Evolutionary conservation across 129 eudicot genomes (phyloP).

Genomic region (Solidago caesia): DNA sequence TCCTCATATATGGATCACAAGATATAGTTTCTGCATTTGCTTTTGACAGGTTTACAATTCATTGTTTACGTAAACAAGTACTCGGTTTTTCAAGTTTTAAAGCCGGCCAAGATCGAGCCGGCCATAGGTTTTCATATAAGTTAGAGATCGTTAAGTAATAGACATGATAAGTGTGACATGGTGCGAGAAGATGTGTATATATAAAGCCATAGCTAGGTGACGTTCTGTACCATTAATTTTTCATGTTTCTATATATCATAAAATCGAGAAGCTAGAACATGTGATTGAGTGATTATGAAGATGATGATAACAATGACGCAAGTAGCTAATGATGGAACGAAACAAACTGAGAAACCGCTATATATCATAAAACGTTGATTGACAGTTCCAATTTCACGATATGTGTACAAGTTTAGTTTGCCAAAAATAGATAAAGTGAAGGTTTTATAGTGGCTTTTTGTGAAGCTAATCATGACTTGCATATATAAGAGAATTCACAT

Average conservation of each 20-base stretch:
- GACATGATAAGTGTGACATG: neutral
- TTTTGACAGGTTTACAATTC: too few relatives aligned
- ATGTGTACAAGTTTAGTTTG: slow-evolving; percentile 9
- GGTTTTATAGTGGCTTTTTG: slow-evolving; percentile 8
- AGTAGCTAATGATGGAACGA: neutral
- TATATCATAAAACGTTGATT: slow-evolving; percentile 11
- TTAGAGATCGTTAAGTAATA: neutral
- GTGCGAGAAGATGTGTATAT: neutral
- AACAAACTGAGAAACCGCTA: slow-evolving; percentile 11
- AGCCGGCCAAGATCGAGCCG: neutral
- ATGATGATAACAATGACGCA: slow-evolving; percentile 21
- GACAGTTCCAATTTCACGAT: slow-evolving; percentile 15
- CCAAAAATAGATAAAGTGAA: slow-evolving; percentile 20
- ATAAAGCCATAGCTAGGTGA: too few relatives aligned
- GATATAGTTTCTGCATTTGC: too few relatives aligned
- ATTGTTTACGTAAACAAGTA: too few relatives aligned
- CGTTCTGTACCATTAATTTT: neutral
- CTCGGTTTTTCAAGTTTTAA: neutral
- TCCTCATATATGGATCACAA: too few relatives aligned
- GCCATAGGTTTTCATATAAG: neutral
- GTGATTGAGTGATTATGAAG: slow-evolving; percentile 5
- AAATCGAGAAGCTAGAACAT: slow-evolving; percentile 7
- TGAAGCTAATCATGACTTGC: slow-evolving; percentile 16
- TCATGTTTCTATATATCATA: neutral
- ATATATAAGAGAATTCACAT: neutral